These are phyloP conservation scores for Coemansia brasiliensis DNA, from an alignment of 192 early-diverging fungal genomes.

Conservation along the genomic window DNA sequence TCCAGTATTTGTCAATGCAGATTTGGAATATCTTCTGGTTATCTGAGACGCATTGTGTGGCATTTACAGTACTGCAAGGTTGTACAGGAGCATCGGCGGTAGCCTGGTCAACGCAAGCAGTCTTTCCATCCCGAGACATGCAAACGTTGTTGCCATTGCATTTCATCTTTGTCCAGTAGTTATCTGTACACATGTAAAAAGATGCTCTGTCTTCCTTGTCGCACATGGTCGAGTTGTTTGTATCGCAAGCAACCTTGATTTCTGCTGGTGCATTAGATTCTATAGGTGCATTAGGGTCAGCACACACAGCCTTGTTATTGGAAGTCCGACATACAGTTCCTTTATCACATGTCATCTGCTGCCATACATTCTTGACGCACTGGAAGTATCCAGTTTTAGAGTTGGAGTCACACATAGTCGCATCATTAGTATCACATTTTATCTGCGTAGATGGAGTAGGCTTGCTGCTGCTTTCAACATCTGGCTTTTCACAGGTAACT, in stretches of 20 bases:
- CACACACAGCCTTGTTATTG: conserved; percentile 31
- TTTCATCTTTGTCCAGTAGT: conserved; percentile 37
- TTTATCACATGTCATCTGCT: conserved; percentile 17
- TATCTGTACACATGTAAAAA: conserved; percentile 37
- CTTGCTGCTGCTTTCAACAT: neutral
- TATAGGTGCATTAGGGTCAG: conserved; percentile 24
- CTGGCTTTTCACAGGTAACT: neutral
- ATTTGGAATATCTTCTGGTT: conserved; percentile 35
- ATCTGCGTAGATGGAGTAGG: neutral
- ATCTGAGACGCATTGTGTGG: conserved; percentile 31
- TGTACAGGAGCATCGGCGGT: conserved; percentile 32
- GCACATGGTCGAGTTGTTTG: conserved; percentile 41
- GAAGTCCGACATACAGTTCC: conserved; percentile 36
- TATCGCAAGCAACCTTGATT: conserved; percentile 17
- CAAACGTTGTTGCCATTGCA: conserved; percentile 43
- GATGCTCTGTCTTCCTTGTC: conserved; percentile 16
- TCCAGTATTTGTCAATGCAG: conserved; percentile 44
- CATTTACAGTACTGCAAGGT: conserved; percentile 20
- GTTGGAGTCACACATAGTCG: conserved; percentile 31
- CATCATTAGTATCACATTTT: conserved; percentile 21
- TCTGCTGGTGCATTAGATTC: conserved; percentile 2
- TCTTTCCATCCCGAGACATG: conserved; percentile 25
- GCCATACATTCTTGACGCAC: conserved; percentile 33
- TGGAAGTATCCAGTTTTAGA: conserved; percentile 19
- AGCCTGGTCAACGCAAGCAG: conserved; percentile 27